phyloP scores from a whole-genome alignment of 495 filamentous ascomycete genomes.

The Hypomontagnella submonticulosa region DNA sequence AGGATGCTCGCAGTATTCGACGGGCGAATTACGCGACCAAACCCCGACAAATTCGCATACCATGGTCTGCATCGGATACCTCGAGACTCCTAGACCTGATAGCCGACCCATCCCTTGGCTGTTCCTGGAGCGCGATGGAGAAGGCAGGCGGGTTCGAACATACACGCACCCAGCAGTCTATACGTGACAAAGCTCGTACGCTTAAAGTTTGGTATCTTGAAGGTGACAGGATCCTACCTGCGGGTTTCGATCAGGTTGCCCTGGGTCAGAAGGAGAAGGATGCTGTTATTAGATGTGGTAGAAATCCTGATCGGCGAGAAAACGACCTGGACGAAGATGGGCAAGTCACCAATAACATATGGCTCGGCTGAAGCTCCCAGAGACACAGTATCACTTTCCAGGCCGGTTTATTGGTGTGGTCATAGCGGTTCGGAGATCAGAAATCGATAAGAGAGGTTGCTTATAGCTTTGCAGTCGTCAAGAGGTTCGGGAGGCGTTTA shows the following conservation, averaged over 20 bases:
- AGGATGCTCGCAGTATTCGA: conserved; percentile 35
- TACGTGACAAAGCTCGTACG: conserved; percentile 75
- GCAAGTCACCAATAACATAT: conserved; percentile 47
- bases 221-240: conserved; percentile 54
- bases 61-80: conserved; percentile 60
- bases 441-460: too few relatives aligned
- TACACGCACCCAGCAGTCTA: conserved; percentile 66
- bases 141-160: conserved; percentile 52
- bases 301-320: conserved; percentile 59
- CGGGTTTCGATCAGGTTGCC: conserved; percentile 60
- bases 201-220: conserved; percentile 69
- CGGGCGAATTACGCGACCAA: conserved; percentile 29
- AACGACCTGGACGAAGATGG: conserved; percentile 51
- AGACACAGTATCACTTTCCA: too few relatives aligned
- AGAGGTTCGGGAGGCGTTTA: conserved; percentile 8
- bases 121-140: conserved; percentile 66
- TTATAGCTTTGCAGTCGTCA: conserved; percentile 1
- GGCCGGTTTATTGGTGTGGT: not conserved
- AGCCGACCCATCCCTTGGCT: conserved; percentile 58
- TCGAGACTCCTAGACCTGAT: conserved; percentile 58
- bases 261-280: conserved; percentile 62
- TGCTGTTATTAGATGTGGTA: conserved; percentile 51
- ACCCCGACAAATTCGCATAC: conserved; percentile 56
- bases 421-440: not conserved
- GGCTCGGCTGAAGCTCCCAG: conserved; percentile 23